Evolutionary conservation across 108 stramenopile species (phyloP), one percentile per base, ranked within the genome.

Genomic region (Skeletonema marinoi): DNA sequence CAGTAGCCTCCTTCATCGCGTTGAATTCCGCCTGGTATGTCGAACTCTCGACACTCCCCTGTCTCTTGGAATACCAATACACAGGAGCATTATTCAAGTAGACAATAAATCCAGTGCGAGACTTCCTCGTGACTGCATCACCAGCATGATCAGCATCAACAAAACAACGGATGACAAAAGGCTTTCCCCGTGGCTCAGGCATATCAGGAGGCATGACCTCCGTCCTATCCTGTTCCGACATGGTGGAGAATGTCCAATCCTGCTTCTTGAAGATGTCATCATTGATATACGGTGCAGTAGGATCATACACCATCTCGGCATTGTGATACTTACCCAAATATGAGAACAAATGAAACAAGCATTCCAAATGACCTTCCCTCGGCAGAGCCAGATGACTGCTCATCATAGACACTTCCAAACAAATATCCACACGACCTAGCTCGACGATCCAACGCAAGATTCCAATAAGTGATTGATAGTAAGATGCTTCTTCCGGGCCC

Each of bases 301-400:
- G 73, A 66, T 89, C 88, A 63, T 83, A 74, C 0, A 86, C 74
- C 75, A 89, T 66, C 44, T 66, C 65, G 38, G 87, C 46, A 63
- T 86, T 74, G 41, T 75, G 81, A 31, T 86, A 25, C 56, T 66
- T 75, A 13, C 83, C 71, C 63, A 89, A 56, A 58, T 87, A 89
- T 12, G 69, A 78, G 65, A 87, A 88, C 30, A 91, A 74, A 30
- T 86, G 68, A 14, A 74, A 79, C 35, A 87, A 67, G 64, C 70
- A 54, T 13, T 83, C 66, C 48, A 91, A 59, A 60, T 91, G 90
- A 25, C 87, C 88, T 60, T 73, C 70, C 25, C 25, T 25, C 25
- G 25, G 25, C 25, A 25, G 25, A 25, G 25, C 25, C 25, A 25
- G 25, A 25, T 25, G 25, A 25, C 25, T 25, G 25, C 25, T 25